Conservation (phyloP, 202 grass and related monocot species). For the Eragrostis tef region DNA sequence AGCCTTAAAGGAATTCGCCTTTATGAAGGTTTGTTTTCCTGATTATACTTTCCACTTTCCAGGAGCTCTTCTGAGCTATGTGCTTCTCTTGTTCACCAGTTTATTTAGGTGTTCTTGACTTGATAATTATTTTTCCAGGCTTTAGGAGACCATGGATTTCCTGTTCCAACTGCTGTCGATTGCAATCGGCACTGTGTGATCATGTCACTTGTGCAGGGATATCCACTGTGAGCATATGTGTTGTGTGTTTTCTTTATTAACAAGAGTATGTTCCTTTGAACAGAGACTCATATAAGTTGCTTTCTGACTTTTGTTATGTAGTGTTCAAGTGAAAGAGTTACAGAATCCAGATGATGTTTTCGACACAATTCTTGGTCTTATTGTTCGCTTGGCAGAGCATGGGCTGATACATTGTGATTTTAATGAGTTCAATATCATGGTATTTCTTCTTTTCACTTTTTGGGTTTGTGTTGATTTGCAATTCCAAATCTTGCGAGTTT, state of each 20-base stretch:
- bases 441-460: constrained; percentile 48
- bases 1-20: constrained; percentile 88
- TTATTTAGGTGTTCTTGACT: constrained; percentile 18
- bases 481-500: not conserved
- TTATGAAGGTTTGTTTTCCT: constrained; percentile 70
- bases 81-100: constrained; percentile 17
- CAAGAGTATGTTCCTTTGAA: not conserved
- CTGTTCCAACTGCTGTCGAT: constrained; percentile 85
- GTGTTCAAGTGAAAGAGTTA: constrained; percentile 84
- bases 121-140: constrained; percentile 52
- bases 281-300: not conserved
- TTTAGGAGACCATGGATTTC: constrained; percentile 85
- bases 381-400: constrained; percentile 89
- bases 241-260: not conserved
- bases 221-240: constrained; percentile 68
- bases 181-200: constrained; percentile 90
- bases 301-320: constrained; percentile 46
- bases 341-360: constrained; percentile 87
- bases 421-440: constrained; percentile 99
- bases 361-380: constrained; percentile 76
- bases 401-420: constrained; percentile 99
- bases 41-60: not conserved
- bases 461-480: not conserved
- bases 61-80: not conserved
- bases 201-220: constrained; percentile 93